A percentile compares a stretch with the other conserved stretches of the same genome.
Evolutionary conservation across 2,329 filamentous ascomycete genomes (phyloP).

Genomic region (Microcyclosporella mali): DNA sequence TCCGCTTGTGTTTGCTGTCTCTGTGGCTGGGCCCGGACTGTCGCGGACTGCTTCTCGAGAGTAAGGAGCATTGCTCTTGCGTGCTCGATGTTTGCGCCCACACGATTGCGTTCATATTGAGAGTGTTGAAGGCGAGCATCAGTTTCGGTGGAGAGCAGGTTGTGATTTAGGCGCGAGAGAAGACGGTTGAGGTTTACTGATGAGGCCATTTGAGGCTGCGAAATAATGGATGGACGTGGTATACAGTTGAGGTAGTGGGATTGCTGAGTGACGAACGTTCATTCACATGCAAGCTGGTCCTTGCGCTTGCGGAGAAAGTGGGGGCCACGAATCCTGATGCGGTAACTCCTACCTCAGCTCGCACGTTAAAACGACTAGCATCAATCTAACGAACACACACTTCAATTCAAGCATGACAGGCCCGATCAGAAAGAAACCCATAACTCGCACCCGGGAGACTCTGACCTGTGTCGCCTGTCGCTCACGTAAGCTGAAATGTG

Average conservation of each 20-base stretch:
- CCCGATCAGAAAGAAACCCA: conserved; percentile 7
- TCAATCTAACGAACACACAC: not conserved
- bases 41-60: conserved; percentile 62
- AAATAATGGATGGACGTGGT: too few relatives aligned
- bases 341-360: not conserved
- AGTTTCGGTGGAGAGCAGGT: conserved; percentile 54
- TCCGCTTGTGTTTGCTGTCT: conserved; percentile 58
- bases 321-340: too few relatives aligned
- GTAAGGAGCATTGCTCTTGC: conserved; percentile 62
- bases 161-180: conserved; percentile 59
- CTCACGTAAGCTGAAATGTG: conserved; percentile 11
- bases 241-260: not conserved
- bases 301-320: too few relatives aligned
- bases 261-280: not conserved
- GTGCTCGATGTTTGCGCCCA: conserved; percentile 61
- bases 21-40: conserved; percentile 52
- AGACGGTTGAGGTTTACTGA: conserved; percentile 50
- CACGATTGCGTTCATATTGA: conserved; percentile 60
- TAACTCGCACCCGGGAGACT: conserved; percentile 10
- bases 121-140: conserved; percentile 46
- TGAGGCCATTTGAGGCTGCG: conserved; percentile 6
- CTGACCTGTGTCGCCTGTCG: conserved; percentile 9
- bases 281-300: conserved; percentile 11
- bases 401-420: not conserved
- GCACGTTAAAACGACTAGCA: too few relatives aligned